Evolutionary conservation across 2,329 filamentous ascomycete species (phyloP), one percentile per base, ranked within the genome.

Genomic region (Penicillium janthinellum): DNA sequence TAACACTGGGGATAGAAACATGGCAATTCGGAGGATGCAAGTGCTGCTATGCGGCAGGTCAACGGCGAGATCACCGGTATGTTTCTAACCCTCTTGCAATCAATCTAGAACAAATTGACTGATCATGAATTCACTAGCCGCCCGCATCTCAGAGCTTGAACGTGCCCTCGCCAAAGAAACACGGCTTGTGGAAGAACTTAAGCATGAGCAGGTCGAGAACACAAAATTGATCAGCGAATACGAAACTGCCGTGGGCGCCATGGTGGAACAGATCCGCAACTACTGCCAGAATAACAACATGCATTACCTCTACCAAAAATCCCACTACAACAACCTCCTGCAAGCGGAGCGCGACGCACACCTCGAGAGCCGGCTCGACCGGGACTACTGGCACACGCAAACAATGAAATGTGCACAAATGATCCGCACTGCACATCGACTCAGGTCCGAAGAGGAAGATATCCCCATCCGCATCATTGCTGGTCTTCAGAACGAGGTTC

Each of bases 271-370:
- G 61, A 80, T 82, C 56, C 80, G 81, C 59, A 79, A 78, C 66
- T 82, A 82, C 64, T 80, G 78, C 67, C 78, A 78, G 61, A 80
- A 80, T 68, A 80, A 80, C 66, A 81, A 82, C 59, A 75, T 77
- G 70, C 74, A 80, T 50, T 81, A 76, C 60, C 73, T 81, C 6
- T 70, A 76, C 5, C 79, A 81, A 62, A 79, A 79, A 62, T 75
- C 73, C 44, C 79, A 81, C 64, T 83, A 82, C 69, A 82, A 82
- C 64, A 75, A 79, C 47, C 75, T 83, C 4, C 73, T 83, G 14
- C 80, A 82, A 61, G 77, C 77, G 10, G 81, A 83, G 64, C 81
- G 81, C 44, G 80, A 82, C 61, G 75, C 79, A 5, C 80, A 82
- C 59, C 67, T 82, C 22, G 71, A 78, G 47, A 79, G 79, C 61